Percentiles rank a stretch among this genome's conserved stretches.
phyloP scores from a whole-genome alignment of 331 rosid genomes.

The Rhamnella rubrinervis region DNA sequence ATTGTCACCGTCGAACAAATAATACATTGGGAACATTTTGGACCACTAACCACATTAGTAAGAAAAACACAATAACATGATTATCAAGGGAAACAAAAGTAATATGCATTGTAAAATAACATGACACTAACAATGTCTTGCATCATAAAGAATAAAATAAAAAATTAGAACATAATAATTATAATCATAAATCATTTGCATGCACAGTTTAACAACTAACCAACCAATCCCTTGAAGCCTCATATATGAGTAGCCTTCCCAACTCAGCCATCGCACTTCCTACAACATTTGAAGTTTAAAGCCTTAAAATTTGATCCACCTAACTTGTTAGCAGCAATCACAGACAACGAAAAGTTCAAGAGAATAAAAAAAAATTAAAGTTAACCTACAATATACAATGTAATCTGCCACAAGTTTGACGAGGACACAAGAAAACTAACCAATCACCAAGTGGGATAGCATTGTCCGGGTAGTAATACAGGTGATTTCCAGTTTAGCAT shows the following conservation, averaged over 20 bases:
- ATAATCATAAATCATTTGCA: background rate
- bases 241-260: slow-evolving; percentile 91
- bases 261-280: slow-evolving; percentile 96
- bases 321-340: background rate
- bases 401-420: too few species aligned
- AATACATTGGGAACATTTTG: too few species aligned
- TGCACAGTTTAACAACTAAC: slow-evolving; percentile 47
- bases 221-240: slow-evolving; percentile 98
- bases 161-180: slow-evolving; percentile 1
- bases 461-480: too few species aligned
- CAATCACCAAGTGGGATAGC: too few species aligned
- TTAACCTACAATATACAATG: too few species aligned
- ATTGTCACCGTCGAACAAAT: too few species aligned
- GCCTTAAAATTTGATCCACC: background rate
- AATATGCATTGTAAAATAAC: background rate
- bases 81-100: background rate
- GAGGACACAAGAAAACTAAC: too few species aligned
- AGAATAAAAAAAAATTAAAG: background rate
- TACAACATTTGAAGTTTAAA: slow-evolving; percentile 29
- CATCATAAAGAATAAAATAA: background rate
- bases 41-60: too few species aligned
- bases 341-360: background rate
- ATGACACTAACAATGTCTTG: background rate
- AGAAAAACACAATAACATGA: too few species aligned
- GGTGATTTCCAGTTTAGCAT: too few species aligned